phyloP scores from a whole-genome alignment of 116 monocot species.

The Cymodocea nodosa region DNA sequence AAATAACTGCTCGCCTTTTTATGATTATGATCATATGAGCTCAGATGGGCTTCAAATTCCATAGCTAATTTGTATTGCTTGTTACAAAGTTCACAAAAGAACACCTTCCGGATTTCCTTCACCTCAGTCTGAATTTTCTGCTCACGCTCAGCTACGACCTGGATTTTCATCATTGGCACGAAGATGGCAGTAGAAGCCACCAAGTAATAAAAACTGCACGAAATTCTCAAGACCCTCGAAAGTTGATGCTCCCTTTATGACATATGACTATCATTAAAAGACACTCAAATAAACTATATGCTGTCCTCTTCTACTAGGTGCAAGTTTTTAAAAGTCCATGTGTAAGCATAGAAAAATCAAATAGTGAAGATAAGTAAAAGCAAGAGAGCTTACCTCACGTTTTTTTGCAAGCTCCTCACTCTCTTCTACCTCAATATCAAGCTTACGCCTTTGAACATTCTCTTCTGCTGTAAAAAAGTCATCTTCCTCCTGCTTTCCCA shows the following conservation, averaged over 20 bases:
- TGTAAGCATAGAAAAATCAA: constrained; percentile 17
- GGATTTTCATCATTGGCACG: constrained; percentile 98
- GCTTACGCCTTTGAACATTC: constrained; percentile 84
- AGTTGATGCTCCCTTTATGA: constrained; percentile 59
- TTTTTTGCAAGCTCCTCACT: constrained; percentile 69
- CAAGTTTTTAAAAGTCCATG: constrained; percentile 28
- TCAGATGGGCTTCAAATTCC: constrained; percentile 95
- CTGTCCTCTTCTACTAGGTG: constrained; percentile 32
- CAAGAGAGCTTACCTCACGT: constrained; percentile 72
- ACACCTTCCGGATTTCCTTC: constrained; percentile 95
- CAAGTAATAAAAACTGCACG: constrained; percentile 97
- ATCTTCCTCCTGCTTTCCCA: constrained; percentile 97
- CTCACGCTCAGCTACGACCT: constrained; percentile 99
- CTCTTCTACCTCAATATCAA: constrained; percentile 82
- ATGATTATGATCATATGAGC: constrained; percentile 99
- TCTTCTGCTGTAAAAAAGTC: constrained; percentile 94
- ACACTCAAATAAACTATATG: constrained; percentile 29
- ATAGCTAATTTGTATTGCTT: constrained; percentile 97
- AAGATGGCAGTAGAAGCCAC: constrained; percentile 95
- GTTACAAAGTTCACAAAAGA: constrained; percentile 94
- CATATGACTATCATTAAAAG: constrained; percentile 48
- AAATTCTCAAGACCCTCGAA: constrained; percentile 79
- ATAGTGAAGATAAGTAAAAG: background rate
- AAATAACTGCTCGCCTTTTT: constrained; percentile 44
- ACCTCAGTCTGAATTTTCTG: constrained; percentile 94